Conservation (phyloP, 208 protist genomes). For the Kentomonas sorsogonicus region DNA sequence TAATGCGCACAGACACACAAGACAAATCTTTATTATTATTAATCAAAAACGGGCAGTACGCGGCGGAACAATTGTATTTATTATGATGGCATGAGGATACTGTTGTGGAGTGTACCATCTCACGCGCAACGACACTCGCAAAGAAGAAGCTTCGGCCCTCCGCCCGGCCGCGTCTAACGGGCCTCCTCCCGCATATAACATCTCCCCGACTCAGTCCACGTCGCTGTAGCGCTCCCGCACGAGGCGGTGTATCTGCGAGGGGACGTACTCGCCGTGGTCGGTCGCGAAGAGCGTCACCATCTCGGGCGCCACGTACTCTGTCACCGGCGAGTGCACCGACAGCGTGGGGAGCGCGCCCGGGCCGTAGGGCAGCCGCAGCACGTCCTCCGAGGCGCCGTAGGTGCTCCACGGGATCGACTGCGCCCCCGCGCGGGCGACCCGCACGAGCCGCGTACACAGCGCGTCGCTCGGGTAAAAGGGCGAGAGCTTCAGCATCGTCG, state of each 20-base stretch:
- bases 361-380: conserved; percentile 50
- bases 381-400: conserved; percentile 56
- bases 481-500: conserved; percentile 95
- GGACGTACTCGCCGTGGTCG: conserved; percentile 91
- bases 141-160: too few species aligned
- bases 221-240: conserved; percentile 95
- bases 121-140: too few species aligned
- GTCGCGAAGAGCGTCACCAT: conserved; percentile 95
- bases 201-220: conserved; percentile 84
- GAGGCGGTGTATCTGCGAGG: conserved; percentile 96
- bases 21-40: too few species aligned
- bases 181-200: too few species aligned
- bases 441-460: conserved; percentile 84
- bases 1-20: too few species aligned
- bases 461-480: conserved; percentile 94
- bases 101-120: too few species aligned
- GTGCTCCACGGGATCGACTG: conserved; percentile 85
- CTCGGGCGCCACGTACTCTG: conserved; percentile 97
- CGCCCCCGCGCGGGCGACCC: conserved; percentile 58
- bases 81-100: too few species aligned
- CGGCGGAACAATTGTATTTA: too few species aligned
- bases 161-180: too few species aligned
- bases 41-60: too few species aligned
- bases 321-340: conserved; percentile 89
- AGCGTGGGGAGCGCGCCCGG: conserved; percentile 32